phyloP scores from a whole-genome alignment of 768 basidiomycete genomes.

The Roridomyces roridus region DNA sequence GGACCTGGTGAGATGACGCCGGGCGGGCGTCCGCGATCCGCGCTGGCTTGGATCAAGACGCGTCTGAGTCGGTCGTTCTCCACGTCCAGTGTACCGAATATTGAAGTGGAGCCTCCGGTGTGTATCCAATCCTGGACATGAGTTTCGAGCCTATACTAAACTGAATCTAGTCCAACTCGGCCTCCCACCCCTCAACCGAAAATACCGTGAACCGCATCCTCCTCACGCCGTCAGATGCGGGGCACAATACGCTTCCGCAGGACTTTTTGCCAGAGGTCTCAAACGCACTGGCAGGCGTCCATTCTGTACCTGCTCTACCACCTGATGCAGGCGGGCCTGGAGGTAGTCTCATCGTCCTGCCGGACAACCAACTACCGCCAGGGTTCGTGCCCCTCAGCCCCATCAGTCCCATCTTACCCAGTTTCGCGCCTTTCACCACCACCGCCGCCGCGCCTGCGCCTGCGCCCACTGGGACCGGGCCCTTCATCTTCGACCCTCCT shows the following conservation, averaged over 20 bases:
- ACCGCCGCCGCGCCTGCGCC: background rate
- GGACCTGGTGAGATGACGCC: background rate
- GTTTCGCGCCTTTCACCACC: background rate
- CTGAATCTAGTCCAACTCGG: constrained; percentile 44
- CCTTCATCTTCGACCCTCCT: background rate
- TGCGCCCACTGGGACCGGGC: background rate
- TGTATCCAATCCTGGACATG: constrained; percentile 12
- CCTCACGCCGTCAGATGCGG: constrained; percentile 49
- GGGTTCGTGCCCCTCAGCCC: constrained; percentile 47
- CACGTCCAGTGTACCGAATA: constrained; percentile 44
- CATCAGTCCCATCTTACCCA: constrained; percentile 22
- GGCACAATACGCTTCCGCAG: constrained; percentile 28
- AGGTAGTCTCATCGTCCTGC: constrained; percentile 30
- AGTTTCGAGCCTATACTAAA: background rate
- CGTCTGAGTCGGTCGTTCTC: constrained; percentile 39
- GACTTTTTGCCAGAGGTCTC: constrained; percentile 14
- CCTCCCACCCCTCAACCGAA: constrained; percentile 38
- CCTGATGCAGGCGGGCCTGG: constrained; percentile 6
- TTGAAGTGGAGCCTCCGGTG: constrained; percentile 55
- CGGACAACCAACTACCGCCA: constrained; percentile 40
- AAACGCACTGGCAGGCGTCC: constrained; percentile 1
- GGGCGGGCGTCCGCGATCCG: constrained; percentile 24
- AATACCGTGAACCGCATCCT: constrained; percentile 44
- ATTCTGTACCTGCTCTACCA: background rate
- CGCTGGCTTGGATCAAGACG: constrained; percentile 29